phyloP scores from a whole-genome alignment of 1,284 basidiomycete species.

The Bjerkandera adusta region DNA sequence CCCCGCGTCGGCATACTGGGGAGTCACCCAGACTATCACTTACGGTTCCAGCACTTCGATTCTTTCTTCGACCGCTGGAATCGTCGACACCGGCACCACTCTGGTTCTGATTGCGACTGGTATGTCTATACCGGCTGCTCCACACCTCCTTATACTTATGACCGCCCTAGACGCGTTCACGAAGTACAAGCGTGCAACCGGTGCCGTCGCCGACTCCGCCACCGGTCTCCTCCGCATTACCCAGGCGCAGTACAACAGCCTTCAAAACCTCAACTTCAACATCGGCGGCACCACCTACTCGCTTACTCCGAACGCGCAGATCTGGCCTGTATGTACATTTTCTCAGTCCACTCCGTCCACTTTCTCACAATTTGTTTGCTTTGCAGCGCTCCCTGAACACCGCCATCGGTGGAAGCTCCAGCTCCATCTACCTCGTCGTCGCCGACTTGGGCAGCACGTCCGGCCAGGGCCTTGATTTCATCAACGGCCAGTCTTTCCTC shows the following conservation, averaged over 20 bases:
- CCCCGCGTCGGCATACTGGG: slow-evolving; percentile 47
- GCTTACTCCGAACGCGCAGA: slow-evolving; percentile 54
- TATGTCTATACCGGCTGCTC: slow-evolving; percentile 13
- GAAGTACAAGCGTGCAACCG: slow-evolving; percentile 25
- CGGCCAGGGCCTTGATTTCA: slow-evolving; percentile 30
- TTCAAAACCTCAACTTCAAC: slow-evolving; percentile 30
- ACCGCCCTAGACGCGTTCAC: slow-evolving; percentile 21
- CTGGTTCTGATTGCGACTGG: slow-evolving; percentile 37
- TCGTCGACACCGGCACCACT: slow-evolving; percentile 28
- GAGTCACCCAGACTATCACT: slow-evolving; percentile 47
- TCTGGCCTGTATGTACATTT: slow-evolving; percentile 47
- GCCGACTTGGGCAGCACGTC: slow-evolving; percentile 19
- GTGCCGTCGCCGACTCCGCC: slow-evolving; percentile 22
- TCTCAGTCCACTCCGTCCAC: too few relatives aligned
- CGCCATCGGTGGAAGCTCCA: slow-evolving; percentile 25
- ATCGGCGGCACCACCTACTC: slow-evolving; percentile 34
- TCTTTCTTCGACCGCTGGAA: slow-evolving; percentile 23
- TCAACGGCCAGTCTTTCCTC: slow-evolving; percentile 33
- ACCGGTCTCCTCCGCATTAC: slow-evolving; percentile 28
- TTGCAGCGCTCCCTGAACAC: slow-evolving; percentile 22
- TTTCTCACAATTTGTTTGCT: background rate
- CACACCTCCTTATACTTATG: background rate
- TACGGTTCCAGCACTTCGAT: slow-evolving; percentile 33
- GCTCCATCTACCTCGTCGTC: slow-evolving; percentile 30
- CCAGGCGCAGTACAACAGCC: slow-evolving; percentile 22